These are phyloP conservation scores for Ophiostoma sp. DNA, from an alignment of 2,329 filamentous ascomycete genomes.

Conservation along the genomic window DNA sequence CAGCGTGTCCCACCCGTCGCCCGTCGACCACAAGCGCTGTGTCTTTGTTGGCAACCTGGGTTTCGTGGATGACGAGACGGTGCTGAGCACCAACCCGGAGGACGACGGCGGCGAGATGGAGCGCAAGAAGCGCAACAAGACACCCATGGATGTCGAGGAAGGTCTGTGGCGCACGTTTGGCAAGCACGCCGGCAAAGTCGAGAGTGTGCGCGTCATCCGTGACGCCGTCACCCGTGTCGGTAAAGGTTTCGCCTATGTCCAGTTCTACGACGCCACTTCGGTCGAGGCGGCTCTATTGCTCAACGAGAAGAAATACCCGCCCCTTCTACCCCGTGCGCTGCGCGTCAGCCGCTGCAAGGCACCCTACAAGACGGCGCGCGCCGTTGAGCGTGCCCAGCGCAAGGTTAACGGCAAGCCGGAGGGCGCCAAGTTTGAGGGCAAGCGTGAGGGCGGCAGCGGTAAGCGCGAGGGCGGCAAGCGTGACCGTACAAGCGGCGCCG, in stretches of 20 bases:
- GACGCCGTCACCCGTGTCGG: slow-evolving; percentile 89
- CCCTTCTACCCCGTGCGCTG: slow-evolving; percentile 84
- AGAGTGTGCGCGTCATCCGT: slow-evolving; percentile 89
- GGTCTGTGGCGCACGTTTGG: slow-evolving; percentile 83
- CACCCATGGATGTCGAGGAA: slow-evolving; percentile 85
- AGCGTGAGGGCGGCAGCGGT: background rate
- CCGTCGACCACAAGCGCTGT: slow-evolving; percentile 81
- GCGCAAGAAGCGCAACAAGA: slow-evolving; percentile 60
- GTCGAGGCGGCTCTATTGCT: slow-evolving; percentile 90
- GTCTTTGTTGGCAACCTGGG: slow-evolving; percentile 96
- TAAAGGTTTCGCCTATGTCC: slow-evolving; percentile 96
- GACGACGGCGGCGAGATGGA: slow-evolving; percentile 53
- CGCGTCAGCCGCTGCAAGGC: slow-evolving; percentile 86
- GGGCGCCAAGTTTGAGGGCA: background rate
- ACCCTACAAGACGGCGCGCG: slow-evolving; percentile 58
- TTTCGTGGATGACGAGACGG: slow-evolving; percentile 89
- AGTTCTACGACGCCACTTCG: slow-evolving; percentile 84
- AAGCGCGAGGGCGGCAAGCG: slow-evolving; percentile 27
- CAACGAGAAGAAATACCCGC: slow-evolving; percentile 89
- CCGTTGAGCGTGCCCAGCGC: slow-evolving; percentile 44
- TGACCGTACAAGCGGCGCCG: too few relatives aligned
- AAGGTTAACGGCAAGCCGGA: slow-evolving; percentile 5
- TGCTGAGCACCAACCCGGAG: slow-evolving; percentile 57
- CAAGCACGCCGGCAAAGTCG: slow-evolving; percentile 73
- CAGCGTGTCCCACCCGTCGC: slow-evolving; percentile 81